These are phyloP conservation scores for Saturnispora zaruensis DNA, from an alignment of 805 yeast species.

Conservation along the genomic window DNA sequence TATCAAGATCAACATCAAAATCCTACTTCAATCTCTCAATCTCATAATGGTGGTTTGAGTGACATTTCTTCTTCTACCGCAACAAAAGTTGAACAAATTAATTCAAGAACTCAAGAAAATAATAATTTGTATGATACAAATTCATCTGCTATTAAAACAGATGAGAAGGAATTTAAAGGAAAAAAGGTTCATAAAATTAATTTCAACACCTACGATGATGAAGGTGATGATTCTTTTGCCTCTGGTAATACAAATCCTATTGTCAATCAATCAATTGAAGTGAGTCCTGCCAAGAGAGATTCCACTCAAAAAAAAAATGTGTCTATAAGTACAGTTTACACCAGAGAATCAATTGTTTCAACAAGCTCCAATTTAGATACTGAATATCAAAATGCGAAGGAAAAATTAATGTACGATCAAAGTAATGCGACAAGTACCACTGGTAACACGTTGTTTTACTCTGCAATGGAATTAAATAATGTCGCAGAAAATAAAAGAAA, in stretches of 20 bases:
- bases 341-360: slow-evolving; percentile 5
- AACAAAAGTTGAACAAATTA: not conserved
- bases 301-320: not conserved
- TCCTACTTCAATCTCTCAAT: not conserved
- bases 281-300: not conserved
- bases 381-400: not conserved
- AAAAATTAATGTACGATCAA: not conserved
- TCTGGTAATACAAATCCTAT: not conserved
- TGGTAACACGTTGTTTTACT: slow-evolving; percentile 3
- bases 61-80: not conserved
- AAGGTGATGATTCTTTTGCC: not conserved
- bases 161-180: not conserved
- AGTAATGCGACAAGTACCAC: slow-evolving; percentile 1
- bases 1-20: not conserved
- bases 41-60: not conserved
- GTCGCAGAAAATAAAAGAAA: not conserved
- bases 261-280: not conserved
- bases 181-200: slow-evolving; percentile 7
- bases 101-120: not conserved
- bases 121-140: not conserved
- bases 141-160: not conserved
- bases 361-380: not conserved
- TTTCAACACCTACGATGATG: not conserved
- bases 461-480: not conserved
- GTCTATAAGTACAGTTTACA: not conserved